Evolutionary conservation across 2,329 filamentous ascomycete species (phyloP).

Genomic region (Sporothrix protearum): DNA sequence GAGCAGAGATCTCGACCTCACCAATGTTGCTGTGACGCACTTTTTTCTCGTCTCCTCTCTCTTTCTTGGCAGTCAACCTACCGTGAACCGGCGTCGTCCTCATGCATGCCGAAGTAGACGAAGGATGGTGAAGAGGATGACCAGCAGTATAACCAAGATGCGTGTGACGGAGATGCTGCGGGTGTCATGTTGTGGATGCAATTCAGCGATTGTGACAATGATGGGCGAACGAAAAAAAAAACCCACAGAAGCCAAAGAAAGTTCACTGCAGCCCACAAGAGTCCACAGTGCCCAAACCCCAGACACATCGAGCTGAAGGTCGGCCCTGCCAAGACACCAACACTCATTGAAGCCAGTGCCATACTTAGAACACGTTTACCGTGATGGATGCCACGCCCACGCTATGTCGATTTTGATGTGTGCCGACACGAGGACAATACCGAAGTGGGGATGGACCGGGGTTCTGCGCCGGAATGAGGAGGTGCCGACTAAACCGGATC

Average conservation of each 20-base stretch:
- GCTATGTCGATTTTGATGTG: not conserved
- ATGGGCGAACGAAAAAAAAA: not conserved
- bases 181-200: not conserved
- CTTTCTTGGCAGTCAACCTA: not conserved
- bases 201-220: not conserved
- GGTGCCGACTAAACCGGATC: not conserved
- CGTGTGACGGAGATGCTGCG: not conserved
- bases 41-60: not conserved
- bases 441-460: not conserved
- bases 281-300: slow-evolving; percentile 4
- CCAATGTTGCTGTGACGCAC: not conserved
- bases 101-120: not conserved
- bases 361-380: not conserved
- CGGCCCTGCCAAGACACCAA: not conserved
- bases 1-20: not conserved
- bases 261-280: not conserved
- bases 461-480: not conserved
- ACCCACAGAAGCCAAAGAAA: not conserved
- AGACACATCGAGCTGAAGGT: not conserved
- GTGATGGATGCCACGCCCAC: not conserved
- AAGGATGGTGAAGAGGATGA: not conserved
- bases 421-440: not conserved
- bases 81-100: not conserved
- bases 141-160: not conserved
- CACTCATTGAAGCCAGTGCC: not conserved